Percentiles rank a stretch among this genome's conserved stretches.
These are phyloP conservation scores for Alternaria sp. DNA, from an alignment of 2,329 filamentous ascomycete genomes.

Conservation along the genomic window DNA sequence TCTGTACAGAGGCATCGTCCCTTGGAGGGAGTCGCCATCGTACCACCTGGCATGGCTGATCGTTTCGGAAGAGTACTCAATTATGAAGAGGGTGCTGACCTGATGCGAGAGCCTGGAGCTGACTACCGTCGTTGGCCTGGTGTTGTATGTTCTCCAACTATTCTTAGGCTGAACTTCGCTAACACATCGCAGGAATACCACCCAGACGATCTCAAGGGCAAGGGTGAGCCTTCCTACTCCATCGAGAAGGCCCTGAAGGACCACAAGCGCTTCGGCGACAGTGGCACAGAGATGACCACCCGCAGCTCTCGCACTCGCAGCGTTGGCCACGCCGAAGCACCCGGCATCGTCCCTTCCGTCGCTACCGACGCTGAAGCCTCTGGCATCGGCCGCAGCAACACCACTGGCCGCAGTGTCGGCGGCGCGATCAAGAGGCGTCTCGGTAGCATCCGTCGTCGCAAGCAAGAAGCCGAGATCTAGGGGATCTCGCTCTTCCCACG, in stretches of 20 bases:
- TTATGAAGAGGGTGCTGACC: conserved; percentile 85
- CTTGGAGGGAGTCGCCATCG: conserved; percentile 76
- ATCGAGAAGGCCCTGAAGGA: conserved; percentile 72
- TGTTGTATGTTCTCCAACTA: conserved; percentile 64
- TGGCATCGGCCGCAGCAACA: conserved; percentile 42
- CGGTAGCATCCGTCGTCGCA: conserved; percentile 52
- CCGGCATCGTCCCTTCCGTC: conserved; percentile 23
- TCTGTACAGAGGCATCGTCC: conserved; percentile 75
- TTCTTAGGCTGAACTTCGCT: conserved; percentile 1
- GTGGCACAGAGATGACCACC: conserved; percentile 54
- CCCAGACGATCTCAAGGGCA: conserved; percentile 80
- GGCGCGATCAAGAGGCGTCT: conserved; percentile 56
- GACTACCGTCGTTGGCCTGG: conserved; percentile 78
- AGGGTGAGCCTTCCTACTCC: conserved; percentile 77
- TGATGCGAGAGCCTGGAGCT: conserved; percentile 83
- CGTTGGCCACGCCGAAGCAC: conserved; percentile 42
- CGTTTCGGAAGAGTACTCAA: conserved; percentile 71
- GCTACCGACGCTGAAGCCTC: conserved; percentile 38
- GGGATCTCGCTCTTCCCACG: conserved; percentile 9
- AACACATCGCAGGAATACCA: conserved; percentile 62
- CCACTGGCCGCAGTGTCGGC: conserved; percentile 46
- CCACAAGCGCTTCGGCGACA: conserved; percentile 55
- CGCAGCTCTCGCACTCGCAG: conserved; percentile 44
- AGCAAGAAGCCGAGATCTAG: conserved; percentile 35
- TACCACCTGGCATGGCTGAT: conserved; percentile 77